A percentile compares a stretch with the other conserved stretches of the same genome.
phyloP scores from a whole-genome alignment of 805 yeast species.

The Candida gorgasii region DNA sequence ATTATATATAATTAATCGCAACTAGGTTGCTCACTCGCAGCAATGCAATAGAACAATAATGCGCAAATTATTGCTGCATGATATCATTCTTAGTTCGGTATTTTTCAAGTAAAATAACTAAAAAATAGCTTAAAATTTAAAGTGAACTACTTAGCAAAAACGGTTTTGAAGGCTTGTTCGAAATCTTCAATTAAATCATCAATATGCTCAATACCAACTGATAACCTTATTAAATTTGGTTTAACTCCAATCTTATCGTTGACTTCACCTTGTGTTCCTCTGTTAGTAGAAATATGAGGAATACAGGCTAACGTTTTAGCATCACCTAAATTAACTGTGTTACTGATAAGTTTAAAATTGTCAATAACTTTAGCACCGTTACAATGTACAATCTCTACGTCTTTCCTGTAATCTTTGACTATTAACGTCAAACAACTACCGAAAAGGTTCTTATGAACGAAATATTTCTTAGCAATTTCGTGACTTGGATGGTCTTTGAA shows the following conservation, averaged over 20 bases:
- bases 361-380: slow-evolving; percentile 72
- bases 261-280: slow-evolving; percentile 76
- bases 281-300: slow-evolving; percentile 89
- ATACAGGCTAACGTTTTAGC: slow-evolving; percentile 81
- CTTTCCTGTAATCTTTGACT: slow-evolving; percentile 57
- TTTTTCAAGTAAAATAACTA: neutral
- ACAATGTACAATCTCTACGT: slow-evolving; percentile 60
- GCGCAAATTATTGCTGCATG: slow-evolving; percentile 2
- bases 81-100: neutral
- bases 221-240: slow-evolving; percentile 76
- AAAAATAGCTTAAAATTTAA: too few relatives aligned
- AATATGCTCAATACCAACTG: slow-evolving; percentile 82
- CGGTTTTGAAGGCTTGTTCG: slow-evolving; percentile 58
- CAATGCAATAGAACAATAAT: slow-evolving; percentile 1
- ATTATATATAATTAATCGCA: neutral
- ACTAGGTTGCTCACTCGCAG: slow-evolving; percentile 4
- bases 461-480: slow-evolving; percentile 78
- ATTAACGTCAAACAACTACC: slow-evolving; percentile 92
- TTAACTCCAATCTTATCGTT: slow-evolving; percentile 77
- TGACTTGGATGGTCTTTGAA: slow-evolving; percentile 75
- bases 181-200: slow-evolving; percentile 74
- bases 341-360: slow-evolving; percentile 66
- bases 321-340: slow-evolving; percentile 89
- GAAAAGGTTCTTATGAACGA: slow-evolving; percentile 54
- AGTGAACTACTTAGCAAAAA: slow-evolving; percentile 4